A percentile compares a stretch with the other conserved stretches of the same genome.
Conservation (phyloP, 257 asterid species). For the Orobanche coerulescens region DNA sequence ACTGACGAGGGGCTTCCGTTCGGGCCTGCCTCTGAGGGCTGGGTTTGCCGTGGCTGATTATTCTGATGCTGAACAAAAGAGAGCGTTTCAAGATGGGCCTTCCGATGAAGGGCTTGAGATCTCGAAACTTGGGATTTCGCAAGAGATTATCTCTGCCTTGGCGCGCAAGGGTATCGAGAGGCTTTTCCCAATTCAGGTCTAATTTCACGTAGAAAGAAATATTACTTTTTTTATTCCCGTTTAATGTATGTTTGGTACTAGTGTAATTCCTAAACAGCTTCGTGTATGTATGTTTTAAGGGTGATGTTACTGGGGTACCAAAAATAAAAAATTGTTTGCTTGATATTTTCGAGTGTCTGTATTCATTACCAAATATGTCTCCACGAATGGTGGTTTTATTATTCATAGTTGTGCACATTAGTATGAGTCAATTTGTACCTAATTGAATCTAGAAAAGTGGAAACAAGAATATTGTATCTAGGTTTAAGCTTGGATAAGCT, state of each 20-base stretch:
- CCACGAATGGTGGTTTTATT: not conserved
- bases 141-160: conserved; percentile 56
- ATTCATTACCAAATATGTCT: too few species aligned
- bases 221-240: not conserved
- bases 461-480: not conserved
- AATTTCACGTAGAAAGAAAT: not conserved
- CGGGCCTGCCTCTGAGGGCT: conserved; percentile 34
- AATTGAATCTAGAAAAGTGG: not conserved
- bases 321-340: too few species aligned
- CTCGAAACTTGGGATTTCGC: conserved; percentile 67
- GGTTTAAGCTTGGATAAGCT: not conserved
- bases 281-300: not conserved
- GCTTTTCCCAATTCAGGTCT: conserved; percentile 96
- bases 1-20: conserved; percentile 40
- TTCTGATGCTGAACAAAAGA: conserved; percentile 43
- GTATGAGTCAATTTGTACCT: not conserved
- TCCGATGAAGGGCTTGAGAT: conserved; percentile 84
- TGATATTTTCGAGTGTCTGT: too few species aligned
- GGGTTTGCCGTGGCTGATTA: conserved; percentile 57
- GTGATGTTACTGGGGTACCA: not conserved
- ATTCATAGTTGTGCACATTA: not conserved
- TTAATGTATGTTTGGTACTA: not conserved
- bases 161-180: conserved; percentile 55
- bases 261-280: not conserved
- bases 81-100: conserved; percentile 22